Conservation (phyloP, 148 eudicot species). For the Amaranthus hypochondriacus region DNA sequence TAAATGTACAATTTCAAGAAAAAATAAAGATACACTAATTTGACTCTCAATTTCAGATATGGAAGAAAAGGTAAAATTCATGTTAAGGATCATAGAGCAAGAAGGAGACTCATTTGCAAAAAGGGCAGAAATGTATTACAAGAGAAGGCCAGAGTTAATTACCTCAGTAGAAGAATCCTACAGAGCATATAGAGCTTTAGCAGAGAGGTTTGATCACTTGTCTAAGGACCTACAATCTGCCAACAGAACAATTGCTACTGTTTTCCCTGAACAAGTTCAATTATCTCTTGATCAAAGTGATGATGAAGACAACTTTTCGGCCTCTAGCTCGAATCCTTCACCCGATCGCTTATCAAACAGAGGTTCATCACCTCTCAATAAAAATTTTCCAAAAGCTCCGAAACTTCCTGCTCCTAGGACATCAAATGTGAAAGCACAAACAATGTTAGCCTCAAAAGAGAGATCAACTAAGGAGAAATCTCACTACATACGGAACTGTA, state of each 20-base stretch:
- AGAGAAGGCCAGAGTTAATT: conserved; percentile 75
- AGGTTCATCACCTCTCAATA: conserved; percentile 32
- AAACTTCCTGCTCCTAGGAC: conserved; percentile 20
- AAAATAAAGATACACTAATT: neutral
- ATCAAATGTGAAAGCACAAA: conserved; percentile 32
- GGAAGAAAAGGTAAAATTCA: conserved; percentile 70
- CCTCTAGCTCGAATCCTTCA: conserved; percentile 28
- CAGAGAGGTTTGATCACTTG: conserved; percentile 77
- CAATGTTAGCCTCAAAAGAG: conserved; percentile 50
- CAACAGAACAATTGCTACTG: conserved; percentile 70
- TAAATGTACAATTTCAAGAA: neutral
- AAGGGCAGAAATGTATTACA: conserved; percentile 89
- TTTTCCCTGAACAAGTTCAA: conserved; percentile 65
- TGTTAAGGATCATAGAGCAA: conserved; percentile 73
- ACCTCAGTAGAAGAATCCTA: conserved; percentile 71
- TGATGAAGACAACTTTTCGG: conserved; percentile 36
- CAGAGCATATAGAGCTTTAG: conserved; percentile 70
- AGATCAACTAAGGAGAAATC: conserved; percentile 45
- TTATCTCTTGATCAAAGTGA: conserved; percentile 49
- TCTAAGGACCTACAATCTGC: conserved; percentile 79
- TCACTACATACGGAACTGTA: conserved; percentile 17
- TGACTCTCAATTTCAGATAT: conserved; percentile 41
- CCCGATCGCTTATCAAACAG: conserved; percentile 20
- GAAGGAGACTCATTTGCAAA: conserved; percentile 87
- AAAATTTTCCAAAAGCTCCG: conserved; percentile 38